These are phyloP conservation scores for Marchantia polymorpha DNA, from an alignment of 225 moss, liverwort and hornwort genomes.

Conservation along the genomic window DNA sequence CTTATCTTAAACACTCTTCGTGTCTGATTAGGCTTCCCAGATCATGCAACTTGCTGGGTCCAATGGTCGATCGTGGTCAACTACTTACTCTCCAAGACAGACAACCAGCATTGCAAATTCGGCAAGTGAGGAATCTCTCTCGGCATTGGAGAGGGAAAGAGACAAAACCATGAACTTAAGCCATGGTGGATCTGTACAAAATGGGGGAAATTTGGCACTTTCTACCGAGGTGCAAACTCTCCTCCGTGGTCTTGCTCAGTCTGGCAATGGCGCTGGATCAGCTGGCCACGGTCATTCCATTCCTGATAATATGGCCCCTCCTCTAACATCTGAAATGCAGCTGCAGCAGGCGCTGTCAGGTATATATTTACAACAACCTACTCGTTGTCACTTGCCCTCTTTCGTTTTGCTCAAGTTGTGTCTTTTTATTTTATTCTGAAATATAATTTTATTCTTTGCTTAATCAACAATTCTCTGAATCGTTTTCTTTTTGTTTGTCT, in stretches of 20 bases:
- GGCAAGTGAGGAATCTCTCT: slow-evolving; percentile 76
- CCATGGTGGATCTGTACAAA: slow-evolving; percentile 41
- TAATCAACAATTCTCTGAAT: too few species aligned
- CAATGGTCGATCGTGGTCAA: slow-evolving; percentile 96
- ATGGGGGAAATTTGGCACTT: slow-evolving; percentile 48
- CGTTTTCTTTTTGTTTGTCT: too few species aligned
- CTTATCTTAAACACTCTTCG: too few species aligned
- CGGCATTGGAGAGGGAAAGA: slow-evolving; percentile 69
- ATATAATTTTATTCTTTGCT: too few species aligned
- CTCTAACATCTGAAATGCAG: slow-evolving; percentile 27
- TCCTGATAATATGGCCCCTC: slow-evolving; percentile 13
- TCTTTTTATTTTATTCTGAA: too few species aligned
- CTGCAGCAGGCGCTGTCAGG: slow-evolving; percentile 27
- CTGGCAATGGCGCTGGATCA: slow-evolving; percentile 56
- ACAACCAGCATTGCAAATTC: slow-evolving; percentile 63
- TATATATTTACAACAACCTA: background rate
- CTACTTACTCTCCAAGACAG: slow-evolving; percentile 83
- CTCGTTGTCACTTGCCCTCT: background rate
- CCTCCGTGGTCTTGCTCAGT: slow-evolving; percentile 73
- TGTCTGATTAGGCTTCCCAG: slow-evolving; percentile 54
- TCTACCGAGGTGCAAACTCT: slow-evolving; percentile 83
- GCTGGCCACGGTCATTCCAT: slow-evolving; percentile 24
- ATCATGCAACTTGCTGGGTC: slow-evolving; percentile 90
- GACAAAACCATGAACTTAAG: slow-evolving; percentile 63
- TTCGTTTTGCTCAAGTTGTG: too few species aligned